A percentile compares a stretch with the other conserved stretches of the same genome.
phyloP scores from a whole-genome alignment of 306 rosid genomes.

The Dalbergia oliveri region DNA sequence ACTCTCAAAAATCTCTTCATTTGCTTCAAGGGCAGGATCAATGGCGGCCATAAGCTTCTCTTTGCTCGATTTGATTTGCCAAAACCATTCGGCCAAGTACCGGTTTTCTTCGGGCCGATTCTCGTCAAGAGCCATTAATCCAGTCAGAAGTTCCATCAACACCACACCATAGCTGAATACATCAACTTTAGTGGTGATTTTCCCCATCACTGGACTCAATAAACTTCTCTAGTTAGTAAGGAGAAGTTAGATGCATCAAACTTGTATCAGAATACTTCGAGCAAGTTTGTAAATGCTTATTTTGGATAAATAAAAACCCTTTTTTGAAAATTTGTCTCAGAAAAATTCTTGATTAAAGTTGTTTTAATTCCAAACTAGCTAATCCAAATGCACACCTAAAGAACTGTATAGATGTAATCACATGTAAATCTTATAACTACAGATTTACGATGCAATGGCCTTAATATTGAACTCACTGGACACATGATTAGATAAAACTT shows the following conservation, averaged over 20 bases:
- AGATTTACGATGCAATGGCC: background rate
- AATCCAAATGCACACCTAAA: background rate
- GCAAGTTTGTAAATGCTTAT: no score
- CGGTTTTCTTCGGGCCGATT: conserved; percentile 79
- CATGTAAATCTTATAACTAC: background rate
- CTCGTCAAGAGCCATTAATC: conserved; percentile 81
- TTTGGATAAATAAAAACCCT: no score
- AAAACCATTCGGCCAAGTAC: conserved; percentile 82
- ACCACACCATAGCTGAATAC: conserved; percentile 89
- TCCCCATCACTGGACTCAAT: conserved; percentile 76
- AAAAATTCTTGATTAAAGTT: no score
- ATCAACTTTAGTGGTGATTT: conserved; percentile 81
- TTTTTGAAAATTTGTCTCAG: no score
- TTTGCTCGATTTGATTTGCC: conserved; percentile 71
- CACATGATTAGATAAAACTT: background rate
- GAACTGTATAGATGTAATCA: background rate
- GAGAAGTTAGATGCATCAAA: conserved; percentile 1
- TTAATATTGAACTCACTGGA: conserved; percentile 13
- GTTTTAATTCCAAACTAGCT: no score
- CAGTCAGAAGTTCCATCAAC: conserved; percentile 82
- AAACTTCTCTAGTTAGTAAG: conserved; percentile 10
- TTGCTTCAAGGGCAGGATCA: conserved; percentile 64
- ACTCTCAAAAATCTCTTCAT: conserved; percentile 58
- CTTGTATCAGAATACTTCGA: background rate
- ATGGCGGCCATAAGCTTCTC: conserved; percentile 68